Evolutionary conservation across 164 flowering plant genomes (phyloP), one percentile per base, ranked within the genome.

Genomic region (Magnolia changhungtana): DNA sequence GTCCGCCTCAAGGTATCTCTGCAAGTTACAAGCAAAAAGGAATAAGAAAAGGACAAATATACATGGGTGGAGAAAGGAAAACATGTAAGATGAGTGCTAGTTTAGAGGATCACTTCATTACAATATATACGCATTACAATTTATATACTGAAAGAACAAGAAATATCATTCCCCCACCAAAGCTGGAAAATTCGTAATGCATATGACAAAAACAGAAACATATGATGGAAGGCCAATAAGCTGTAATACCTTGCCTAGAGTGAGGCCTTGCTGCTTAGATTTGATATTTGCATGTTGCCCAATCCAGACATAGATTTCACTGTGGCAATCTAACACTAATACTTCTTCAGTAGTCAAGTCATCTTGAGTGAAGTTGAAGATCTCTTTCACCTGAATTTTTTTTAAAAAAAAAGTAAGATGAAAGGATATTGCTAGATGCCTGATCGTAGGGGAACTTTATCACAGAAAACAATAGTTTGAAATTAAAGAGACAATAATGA

Each of bases 331-430:
- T n/a, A 93, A 89, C 21, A 93, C 63, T 24, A 90, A 79, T 4
- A 89, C 84, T 77, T 93, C 96, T 84, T 93, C 98, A 3, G 98
- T 91, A 63, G 87, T 90, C 72, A 93, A 81, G 84, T 93, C 98
- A 80, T 90, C 98, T 76, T 93, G 98, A 20, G 87, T 80, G 77
- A 87, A 93, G 82, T 85, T 92, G 89, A 85, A 89, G 81, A 93
- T 88, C 86, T 93, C 98, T 77, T 83, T 89, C 72, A 87, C 91
- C 98, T 92, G 90, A 68, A 76, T 10, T 24, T 24, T 24, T 24
- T 24, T 24, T 24, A 24, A 24, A 63, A 58, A 64, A 55, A 2
- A 50, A 64, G 63, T 50, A 50, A 64, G 11, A 19, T 63, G 14
- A 61, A 63, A 73, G 8, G 2, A 63, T 58, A 61, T 8, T 58